Percentiles rank a stretch among this genome's conserved stretches.
Evolutionary conservation across 2,329 filamentous ascomycete genomes (phyloP).

Genomic region (Penicillium concentricum): DNA sequence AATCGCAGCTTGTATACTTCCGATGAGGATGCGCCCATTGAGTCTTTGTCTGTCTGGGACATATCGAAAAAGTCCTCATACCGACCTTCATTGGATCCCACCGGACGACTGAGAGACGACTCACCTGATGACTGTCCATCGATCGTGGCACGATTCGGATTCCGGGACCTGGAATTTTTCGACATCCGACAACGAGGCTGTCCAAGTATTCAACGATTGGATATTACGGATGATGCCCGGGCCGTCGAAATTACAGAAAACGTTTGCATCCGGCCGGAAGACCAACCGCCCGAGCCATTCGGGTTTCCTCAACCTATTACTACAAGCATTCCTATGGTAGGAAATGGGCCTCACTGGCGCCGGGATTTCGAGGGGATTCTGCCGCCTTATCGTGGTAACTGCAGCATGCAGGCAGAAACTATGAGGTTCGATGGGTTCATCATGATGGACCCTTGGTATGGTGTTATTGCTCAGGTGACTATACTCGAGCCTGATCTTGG

Average conservation of each 20-base stretch:
- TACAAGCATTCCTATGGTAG: constrained; percentile 56
- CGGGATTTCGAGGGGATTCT: constrained; percentile 45
- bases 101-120: constrained; percentile 34
- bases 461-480: constrained; percentile 37
- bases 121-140: constrained; percentile 40
- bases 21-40: constrained; percentile 57
- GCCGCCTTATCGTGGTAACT: constrained; percentile 47
- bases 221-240: constrained; percentile 49
- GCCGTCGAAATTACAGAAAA: constrained; percentile 59
- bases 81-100: constrained; percentile 52
- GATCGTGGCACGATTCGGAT: constrained; percentile 52
- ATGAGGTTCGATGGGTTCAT: constrained; percentile 1
- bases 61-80: constrained; percentile 53
- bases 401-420: constrained; percentile 36
- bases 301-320: constrained; percentile 23
- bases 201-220: constrained; percentile 52
- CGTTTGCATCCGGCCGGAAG: constrained; percentile 45
- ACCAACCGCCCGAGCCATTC: constrained; percentile 44
- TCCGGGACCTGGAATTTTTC: constrained; percentile 54
- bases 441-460: constrained; percentile 31
- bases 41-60: constrained; percentile 61
- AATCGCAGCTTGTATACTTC: constrained; percentile 54
- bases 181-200: constrained; percentile 54
- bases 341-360: constrained; percentile 53
- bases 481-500: constrained; percentile 33